phyloP scores from a whole-genome alignment of 371 early-diverging fungal genomes.

The Mortierella sp. region DNA sequence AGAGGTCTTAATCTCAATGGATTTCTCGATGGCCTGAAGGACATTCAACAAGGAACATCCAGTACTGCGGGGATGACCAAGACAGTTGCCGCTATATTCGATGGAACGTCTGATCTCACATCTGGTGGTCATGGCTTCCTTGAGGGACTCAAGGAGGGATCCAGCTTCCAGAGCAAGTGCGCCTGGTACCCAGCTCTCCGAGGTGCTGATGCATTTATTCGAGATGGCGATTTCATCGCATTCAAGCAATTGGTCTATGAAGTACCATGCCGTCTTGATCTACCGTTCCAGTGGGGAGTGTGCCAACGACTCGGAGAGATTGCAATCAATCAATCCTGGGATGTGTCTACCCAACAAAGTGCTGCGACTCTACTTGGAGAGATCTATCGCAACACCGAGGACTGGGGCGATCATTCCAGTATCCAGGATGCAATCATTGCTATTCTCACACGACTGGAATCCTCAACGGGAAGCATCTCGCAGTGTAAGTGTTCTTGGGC shows the following conservation, averaged over 20 bases:
- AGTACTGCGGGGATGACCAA: not conserved
- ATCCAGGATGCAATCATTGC: not conserved
- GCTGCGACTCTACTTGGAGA: conserved; percentile 3
- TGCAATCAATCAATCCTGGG: not conserved
- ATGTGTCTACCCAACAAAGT: not conserved
- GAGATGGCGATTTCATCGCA: not conserved
- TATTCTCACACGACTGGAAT: too few species aligned
- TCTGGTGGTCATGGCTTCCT: conserved; percentile 1
- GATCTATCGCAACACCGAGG: not conserved
- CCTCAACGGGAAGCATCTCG: too few species aligned
- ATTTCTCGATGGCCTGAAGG: too few species aligned
- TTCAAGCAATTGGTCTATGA: conserved; percentile 2
- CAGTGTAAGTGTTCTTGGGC: too few species aligned
- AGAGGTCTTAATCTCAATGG: too few species aligned
- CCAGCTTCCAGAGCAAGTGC: not conserved
- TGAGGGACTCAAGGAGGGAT: not conserved
- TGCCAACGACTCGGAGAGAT: not conserved
- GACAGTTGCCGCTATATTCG: too few species aligned
- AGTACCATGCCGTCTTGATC: not conserved
- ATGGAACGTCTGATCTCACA: too few species aligned
- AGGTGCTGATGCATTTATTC: not conserved
- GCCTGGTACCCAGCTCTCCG: conserved; percentile 12
- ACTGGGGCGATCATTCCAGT: not conserved
- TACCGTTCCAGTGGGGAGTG: conserved; percentile 14
- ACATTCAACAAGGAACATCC: too few species aligned